A percentile compares a stretch with the other conserved stretches of the same genome.
Conservation (phyloP, 768 basidiomycete genomes). For the Xerocomellus intermedius region DNA sequence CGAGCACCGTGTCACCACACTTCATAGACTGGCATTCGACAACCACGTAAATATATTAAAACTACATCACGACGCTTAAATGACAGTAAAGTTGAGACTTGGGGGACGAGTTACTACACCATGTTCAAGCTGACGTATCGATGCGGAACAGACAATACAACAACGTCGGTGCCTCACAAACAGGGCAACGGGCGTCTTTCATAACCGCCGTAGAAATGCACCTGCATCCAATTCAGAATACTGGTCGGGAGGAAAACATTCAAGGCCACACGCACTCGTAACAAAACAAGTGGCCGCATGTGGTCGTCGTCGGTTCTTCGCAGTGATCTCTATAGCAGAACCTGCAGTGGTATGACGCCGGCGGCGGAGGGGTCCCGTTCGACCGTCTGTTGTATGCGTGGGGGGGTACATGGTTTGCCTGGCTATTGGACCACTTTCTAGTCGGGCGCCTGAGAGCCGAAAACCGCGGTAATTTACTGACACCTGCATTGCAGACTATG, state of each 20-base stretch:
- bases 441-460: slow-evolving; percentile 25
- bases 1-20: not conserved
- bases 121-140: slow-evolving; percentile 34
- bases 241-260: not conserved
- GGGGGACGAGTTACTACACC: not conserved
- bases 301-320: slow-evolving; percentile 55
- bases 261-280: slow-evolving; percentile 34
- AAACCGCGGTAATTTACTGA: slow-evolving; percentile 33
- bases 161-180: slow-evolving; percentile 50
- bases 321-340: slow-evolving; percentile 49
- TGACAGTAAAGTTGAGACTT: not conserved
- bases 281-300: slow-evolving; percentile 67
- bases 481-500: slow-evolving; percentile 14
- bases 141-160: slow-evolving; percentile 58
- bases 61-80: not conserved
- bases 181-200: slow-evolving; percentile 48
- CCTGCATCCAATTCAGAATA: slow-evolving; percentile 29
- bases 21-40: slow-evolving; percentile 1
- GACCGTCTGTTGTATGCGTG: slow-evolving; percentile 9
- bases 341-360: slow-evolving; percentile 44
- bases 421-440: slow-evolving; percentile 16
- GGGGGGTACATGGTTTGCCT: slow-evolving; percentile 3
- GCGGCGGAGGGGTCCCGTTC: slow-evolving; percentile 4
- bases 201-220: slow-evolving; percentile 54
- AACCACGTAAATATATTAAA: slow-evolving; percentile 2